Percentiles rank a stretch among this genome's conserved stretches.
phyloP scores from a whole-genome alignment of 208 protist genomes.

The Acanthamoeba triangularis region DNA sequence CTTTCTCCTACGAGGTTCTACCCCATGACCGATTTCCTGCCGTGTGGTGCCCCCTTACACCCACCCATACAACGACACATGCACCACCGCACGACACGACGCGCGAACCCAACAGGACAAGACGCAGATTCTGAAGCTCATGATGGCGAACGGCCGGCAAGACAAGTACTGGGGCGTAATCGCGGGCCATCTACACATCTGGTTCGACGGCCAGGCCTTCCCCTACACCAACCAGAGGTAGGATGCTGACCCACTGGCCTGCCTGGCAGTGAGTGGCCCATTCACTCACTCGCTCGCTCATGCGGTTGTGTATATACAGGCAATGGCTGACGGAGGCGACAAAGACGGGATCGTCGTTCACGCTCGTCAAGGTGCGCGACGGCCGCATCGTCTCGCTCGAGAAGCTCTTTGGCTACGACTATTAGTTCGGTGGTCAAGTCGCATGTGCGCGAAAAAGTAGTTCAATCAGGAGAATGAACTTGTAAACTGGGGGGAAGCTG shows the following conservation, averaged over 20 bases:
- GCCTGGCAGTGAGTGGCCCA: neutral
- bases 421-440: too few relatives aligned
- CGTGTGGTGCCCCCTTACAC: neutral
- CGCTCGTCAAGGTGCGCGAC: neutral
- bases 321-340: conserved; percentile 22
- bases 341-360: neutral
- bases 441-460: too few relatives aligned
- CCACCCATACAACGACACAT: neutral
- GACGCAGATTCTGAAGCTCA: neutral
- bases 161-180: conserved; percentile 50
- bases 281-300: neutral
- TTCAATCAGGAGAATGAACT: too few relatives aligned
- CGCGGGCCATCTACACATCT: conserved; percentile 14
- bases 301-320: too few relatives aligned
- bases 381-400: conserved; percentile 1
- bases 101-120: neutral
- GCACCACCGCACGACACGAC: neutral
- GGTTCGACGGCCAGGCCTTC: conserved; percentile 5
- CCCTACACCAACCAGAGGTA: neutral
- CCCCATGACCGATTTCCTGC: neutral
- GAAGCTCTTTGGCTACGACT: conserved; percentile 50
- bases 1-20: neutral
- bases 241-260: neutral
- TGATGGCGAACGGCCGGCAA: neutral
- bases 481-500: too few relatives aligned